Percentiles rank a stretch among this genome's conserved stretches.
Evolutionary conservation across 2,329 filamentous ascomycete genomes (phyloP).

Genomic region (Talaromyces sp.): DNA sequence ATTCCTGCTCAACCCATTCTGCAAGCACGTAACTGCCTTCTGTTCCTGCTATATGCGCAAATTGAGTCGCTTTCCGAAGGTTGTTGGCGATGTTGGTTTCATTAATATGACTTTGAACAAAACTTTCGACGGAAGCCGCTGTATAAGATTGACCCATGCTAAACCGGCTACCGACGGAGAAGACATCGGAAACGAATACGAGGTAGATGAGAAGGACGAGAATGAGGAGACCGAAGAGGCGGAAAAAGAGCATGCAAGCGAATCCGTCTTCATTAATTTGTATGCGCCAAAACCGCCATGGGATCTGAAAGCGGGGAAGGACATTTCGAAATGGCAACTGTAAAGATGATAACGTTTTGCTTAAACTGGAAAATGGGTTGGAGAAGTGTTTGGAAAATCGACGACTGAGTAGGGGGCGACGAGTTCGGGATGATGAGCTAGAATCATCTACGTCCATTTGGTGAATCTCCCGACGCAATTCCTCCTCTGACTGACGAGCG

Average conservation of each 20-base stretch:
- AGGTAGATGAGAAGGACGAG: conserved; percentile 75
- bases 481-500: conserved; percentile 52
- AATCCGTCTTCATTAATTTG: conserved; percentile 44
- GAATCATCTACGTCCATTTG: conserved; percentile 83
- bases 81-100: conserved; percentile 64
- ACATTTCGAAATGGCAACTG: conserved; percentile 48
- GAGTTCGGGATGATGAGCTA: conserved; percentile 24
- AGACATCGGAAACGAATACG: conserved; percentile 78
- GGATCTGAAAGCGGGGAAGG: conserved; percentile 38
- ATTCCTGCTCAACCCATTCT: conserved; percentile 75
- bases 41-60: conserved; percentile 88
- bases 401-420: conserved; percentile 40
- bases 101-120: conserved; percentile 69
- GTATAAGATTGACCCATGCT: conserved; percentile 68
- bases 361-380: conserved; percentile 53
- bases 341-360: conserved; percentile 54
- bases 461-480: conserved; percentile 74
- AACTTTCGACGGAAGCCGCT: conserved; percentile 71
- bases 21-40: conserved; percentile 85
- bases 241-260: conserved; percentile 63
- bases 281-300: conserved; percentile 30
- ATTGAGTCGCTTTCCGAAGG: conserved; percentile 70
- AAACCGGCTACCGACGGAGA: conserved; percentile 62
- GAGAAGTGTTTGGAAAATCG: conserved; percentile 55
- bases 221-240: conserved; percentile 68